Percentiles rank a stretch among this genome's conserved stretches.
These are phyloP conservation scores for Nepenthes alata DNA, from an alignment of 179 eudicot genomes.

Conservation along the genomic window DNA sequence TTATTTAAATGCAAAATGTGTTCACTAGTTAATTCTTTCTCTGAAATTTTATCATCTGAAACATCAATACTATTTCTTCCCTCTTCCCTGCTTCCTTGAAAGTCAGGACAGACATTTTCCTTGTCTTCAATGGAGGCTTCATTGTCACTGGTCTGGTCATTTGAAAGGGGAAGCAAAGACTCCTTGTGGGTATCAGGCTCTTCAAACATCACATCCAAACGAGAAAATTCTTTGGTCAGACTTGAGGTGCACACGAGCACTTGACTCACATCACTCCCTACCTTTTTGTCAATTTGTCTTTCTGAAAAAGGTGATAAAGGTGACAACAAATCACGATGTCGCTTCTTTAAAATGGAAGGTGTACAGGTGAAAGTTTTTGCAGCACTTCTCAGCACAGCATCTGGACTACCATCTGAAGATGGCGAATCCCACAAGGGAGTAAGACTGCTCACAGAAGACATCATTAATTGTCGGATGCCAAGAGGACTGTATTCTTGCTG, in stretches of 20 bases:
- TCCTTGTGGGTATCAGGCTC: slow-evolving; percentile 23
- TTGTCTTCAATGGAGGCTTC: slow-evolving; percentile 23
- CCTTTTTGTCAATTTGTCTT: slow-evolving; percentile 58
- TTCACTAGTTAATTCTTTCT: slow-evolving; percentile 10
- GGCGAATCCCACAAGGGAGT: slow-evolving; percentile 96
- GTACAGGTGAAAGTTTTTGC: slow-evolving; percentile 74
- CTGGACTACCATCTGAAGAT: slow-evolving; percentile 56
- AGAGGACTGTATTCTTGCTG: slow-evolving; percentile 89
- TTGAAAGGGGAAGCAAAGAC: slow-evolving; percentile 13
- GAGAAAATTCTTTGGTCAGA: slow-evolving; percentile 56
- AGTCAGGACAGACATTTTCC: slow-evolving; percentile 28
- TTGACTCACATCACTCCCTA: slow-evolving; percentile 40
- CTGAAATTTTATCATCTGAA: slow-evolving; percentile 14
- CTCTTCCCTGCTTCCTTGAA: slow-evolving; percentile 15
- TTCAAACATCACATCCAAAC: slow-evolving; percentile 55
- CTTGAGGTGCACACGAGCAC: slow-evolving; percentile 36
- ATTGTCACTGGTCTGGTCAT: slow-evolving; percentile 14
- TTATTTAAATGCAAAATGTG: slow-evolving; percentile 4
- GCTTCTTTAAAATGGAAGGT: slow-evolving; percentile 82
- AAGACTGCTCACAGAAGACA: slow-evolving; percentile 43
- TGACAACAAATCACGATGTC: slow-evolving; percentile 74
- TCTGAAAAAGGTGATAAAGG: slow-evolving; percentile 93
- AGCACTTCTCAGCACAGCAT: slow-evolving; percentile 76
- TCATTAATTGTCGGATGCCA: slow-evolving; percentile 79
- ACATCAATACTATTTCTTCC: slow-evolving; percentile 5